A percentile compares a stretch with the other conserved stretches of the same genome.
phyloP scores from a whole-genome alignment of 2,329 filamentous ascomycete genomes.

The Penicillium sp. region DNA sequence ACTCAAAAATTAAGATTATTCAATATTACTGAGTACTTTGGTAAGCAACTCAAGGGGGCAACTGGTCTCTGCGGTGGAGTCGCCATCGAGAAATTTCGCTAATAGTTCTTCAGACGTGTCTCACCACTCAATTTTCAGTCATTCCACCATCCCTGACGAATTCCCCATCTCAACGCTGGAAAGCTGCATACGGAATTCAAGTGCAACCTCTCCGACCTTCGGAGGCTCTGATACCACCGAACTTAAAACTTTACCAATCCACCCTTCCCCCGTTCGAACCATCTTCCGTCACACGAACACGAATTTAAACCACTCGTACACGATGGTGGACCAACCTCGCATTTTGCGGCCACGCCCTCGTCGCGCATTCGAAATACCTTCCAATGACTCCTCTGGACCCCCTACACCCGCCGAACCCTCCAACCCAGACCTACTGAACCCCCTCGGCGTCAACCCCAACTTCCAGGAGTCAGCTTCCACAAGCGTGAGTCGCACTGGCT shows the following conservation, averaged over 20 bases:
- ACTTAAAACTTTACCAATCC: neutral
- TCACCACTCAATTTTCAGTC: slow-evolving; percentile 4
- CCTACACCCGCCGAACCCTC: slow-evolving; percentile 41
- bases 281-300: neutral
- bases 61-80: neutral
- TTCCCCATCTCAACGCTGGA: neutral
- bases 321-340: slow-evolving; percentile 47
- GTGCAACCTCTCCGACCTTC: slow-evolving; percentile 2
- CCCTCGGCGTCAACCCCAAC: slow-evolving; percentile 9
- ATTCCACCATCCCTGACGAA: neutral
- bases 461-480: slow-evolving; percentile 31
- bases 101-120: slow-evolving; percentile 6
- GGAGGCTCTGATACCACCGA: slow-evolving; percentile 3
- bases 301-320: slow-evolving; percentile 6
- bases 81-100: slow-evolving; percentile 4
- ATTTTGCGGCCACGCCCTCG: slow-evolving; percentile 70
- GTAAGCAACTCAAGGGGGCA: no score
- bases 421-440: slow-evolving; percentile 35
- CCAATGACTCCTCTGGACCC: slow-evolving; percentile 44
- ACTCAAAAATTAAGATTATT: neutral
- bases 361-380: slow-evolving; percentile 65
- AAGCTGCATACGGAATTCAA: neutral
- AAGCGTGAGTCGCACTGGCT: slow-evolving; percentile 68
- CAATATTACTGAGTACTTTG: no score
- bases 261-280: neutral